Percentiles rank a stretch among this genome's conserved stretches.
Conservation (phyloP, 2,329 filamentous ascomycete genomes). For the Cladosporium sp. region DNA sequence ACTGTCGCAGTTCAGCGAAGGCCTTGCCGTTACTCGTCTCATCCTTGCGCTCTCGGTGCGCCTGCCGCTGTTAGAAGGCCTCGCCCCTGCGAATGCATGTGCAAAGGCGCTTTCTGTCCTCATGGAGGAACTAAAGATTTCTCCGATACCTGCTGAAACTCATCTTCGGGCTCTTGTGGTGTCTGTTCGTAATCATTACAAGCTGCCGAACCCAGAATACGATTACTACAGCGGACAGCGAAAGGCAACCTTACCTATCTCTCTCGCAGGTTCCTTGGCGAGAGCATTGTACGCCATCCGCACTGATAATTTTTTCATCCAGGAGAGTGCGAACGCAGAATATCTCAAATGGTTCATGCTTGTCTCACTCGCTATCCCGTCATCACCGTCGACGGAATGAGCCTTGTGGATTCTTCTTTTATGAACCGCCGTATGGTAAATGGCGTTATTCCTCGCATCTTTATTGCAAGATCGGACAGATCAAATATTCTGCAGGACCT, state of each 20-base stretch:
- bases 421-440: no score
- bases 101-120: neutral
- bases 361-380: neutral
- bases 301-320: neutral
- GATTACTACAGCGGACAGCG: no score
- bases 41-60: neutral
- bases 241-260: neutral
- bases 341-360: neutral
- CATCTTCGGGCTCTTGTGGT: neutral
- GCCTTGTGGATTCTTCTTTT: no score
- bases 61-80: neutral
- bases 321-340: no score
- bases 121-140: neutral
- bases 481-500: no score
- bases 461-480: no score
- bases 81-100: neutral
- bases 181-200: neutral
- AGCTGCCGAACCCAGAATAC: no score
- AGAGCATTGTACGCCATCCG: neutral
- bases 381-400: neutral
- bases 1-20: neutral
- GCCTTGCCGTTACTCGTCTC: neutral
- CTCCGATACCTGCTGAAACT: neutral
- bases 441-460: neutral
- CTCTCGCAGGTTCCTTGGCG: neutral